Base-by-base conservation (phyloP, 345 rosid genomes). In the Melastoma malabathricum region DNA sequence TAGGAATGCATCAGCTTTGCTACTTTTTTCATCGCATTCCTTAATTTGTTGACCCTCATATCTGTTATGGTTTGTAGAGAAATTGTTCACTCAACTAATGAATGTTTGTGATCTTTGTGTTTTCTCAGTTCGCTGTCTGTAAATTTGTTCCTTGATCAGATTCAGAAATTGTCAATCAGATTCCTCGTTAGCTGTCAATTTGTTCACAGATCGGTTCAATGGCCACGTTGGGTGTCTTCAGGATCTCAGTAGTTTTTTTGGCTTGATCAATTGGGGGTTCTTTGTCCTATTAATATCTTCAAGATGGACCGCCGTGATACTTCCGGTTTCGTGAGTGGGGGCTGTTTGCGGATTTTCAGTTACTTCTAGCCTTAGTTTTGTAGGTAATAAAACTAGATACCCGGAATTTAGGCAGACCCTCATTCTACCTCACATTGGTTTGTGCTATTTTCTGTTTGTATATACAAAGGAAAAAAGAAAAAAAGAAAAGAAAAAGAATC, bases 291-390 rank as follows among this genome's bases (percentile, higher is more conserved):
- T n/a, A n/a, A n/a, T n/a, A n/a, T n/a, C n/a, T n/a, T n/a, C n/a
- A n/a, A n/a, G n/a, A n/a, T 83, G 93, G 93, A 83, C 57, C 80
- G 93, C 38, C 60, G 76, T 15, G 99, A 93, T 61, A 88, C 97
- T 7, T 93, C 99, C 46, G 99, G 99, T 54, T 93, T 93, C 50
- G 99, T 93, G 47, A 93, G 99, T 62, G 99, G 99, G 43, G 99
- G 94, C 48, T 67, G 80, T 57, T 58, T 66, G 60, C 68, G 48
- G 70, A 49, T 74, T 59, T 70, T 58, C 45, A 51, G 56, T 52
- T 72, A 64, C 27, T 43, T 72, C 64, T 83, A 78, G 78, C 75
- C 58, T 20, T 70, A 70, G 70, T 70, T 81, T 82, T 76, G 84
- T 78, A 76, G 75, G 56, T 67, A 65, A 34, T 62, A 74, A 68